Conservation (phyloP, 805 yeast species). For the Wickerhamomyces kurtzmanii region DNA sequence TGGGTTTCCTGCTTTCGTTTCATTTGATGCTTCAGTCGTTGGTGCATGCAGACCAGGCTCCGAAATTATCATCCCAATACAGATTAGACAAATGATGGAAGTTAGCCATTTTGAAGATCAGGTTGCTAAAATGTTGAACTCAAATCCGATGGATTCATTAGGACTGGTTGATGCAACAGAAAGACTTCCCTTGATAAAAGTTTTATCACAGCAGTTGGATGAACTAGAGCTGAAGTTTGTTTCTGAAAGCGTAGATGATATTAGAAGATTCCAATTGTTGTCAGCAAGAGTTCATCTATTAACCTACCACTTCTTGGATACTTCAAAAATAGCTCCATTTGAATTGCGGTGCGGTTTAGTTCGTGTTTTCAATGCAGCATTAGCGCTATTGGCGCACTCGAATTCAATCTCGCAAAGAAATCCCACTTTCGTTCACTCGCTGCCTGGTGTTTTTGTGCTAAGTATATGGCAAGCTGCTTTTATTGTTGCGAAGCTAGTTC, state of each 20-base stretch:
- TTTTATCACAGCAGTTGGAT: constrained; percentile 63
- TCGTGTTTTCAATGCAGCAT: constrained; percentile 70
- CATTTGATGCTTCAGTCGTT: constrained; percentile 64
- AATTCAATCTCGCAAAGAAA: constrained; percentile 49
- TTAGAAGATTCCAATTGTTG: constrained; percentile 56
- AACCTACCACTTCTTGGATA: constrained; percentile 75
- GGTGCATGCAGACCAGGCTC: constrained; percentile 40
- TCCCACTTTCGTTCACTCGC: constrained; percentile 55
- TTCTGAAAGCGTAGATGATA: constrained; percentile 47
- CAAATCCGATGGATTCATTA: constrained; percentile 55
- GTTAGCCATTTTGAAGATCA: constrained; percentile 84
- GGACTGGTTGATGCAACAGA: constrained; percentile 63
- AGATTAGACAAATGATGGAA: constrained; percentile 65
- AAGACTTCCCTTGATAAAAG: constrained; percentile 62
- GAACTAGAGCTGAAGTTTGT: constrained; percentile 58
- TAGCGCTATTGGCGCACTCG: constrained; percentile 61
- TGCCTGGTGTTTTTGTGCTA: constrained; percentile 77
- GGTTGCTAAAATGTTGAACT: constrained; percentile 65
- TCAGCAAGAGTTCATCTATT: constrained; percentile 75
- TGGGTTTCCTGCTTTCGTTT: constrained; percentile 91
- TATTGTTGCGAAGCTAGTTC: constrained; percentile 67
- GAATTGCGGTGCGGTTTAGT: constrained; percentile 69
- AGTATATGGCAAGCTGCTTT: constrained; percentile 91
- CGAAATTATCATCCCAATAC: constrained; percentile 11
- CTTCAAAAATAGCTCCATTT: constrained; percentile 24